A percentile compares a stretch with the other conserved stretches of the same genome.
Conservation (phyloP, 176 grass and related monocot species). For the Cymbopogon citratus region DNA sequence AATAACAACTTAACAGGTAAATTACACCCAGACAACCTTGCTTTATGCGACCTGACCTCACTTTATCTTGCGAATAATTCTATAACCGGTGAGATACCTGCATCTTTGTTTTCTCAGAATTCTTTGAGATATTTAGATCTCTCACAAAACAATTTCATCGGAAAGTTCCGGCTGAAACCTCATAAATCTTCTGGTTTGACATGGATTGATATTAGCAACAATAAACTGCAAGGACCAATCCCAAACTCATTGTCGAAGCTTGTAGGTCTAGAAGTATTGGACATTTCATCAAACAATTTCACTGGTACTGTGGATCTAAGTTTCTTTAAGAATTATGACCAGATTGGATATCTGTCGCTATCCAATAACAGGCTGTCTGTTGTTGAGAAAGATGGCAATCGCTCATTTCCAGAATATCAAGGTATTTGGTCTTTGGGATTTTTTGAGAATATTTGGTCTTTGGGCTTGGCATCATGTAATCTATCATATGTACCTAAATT, state of each 20-base stretch:
- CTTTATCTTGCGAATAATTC: too few relatives aligned
- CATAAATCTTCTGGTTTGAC: neutral
- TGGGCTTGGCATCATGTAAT: constrained; percentile 53
- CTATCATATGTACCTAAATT: constrained; percentile 36
- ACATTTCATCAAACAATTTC: constrained; percentile 46
- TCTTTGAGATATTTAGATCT: neutral
- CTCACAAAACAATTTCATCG: neutral
- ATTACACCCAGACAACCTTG: too few relatives aligned
- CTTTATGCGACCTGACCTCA: too few relatives aligned
- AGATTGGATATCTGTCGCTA: neutral
- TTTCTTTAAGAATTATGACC: neutral
- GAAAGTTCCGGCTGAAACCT: neutral
- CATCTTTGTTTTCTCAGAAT: neutral
- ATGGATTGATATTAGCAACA: neutral
- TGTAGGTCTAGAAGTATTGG: constrained; percentile 14
- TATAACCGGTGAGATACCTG: neutral
- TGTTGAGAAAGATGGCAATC: constrained; percentile 5
- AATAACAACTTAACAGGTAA: too few relatives aligned
- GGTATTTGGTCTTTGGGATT: too few relatives aligned
- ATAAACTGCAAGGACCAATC: constrained; percentile 41
- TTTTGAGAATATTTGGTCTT: too few relatives aligned
- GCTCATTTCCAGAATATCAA: neutral
- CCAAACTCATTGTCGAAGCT: constrained; percentile 23
- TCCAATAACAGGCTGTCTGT: constrained; percentile 7
- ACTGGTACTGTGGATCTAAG: constrained; percentile 19